Evolutionary conservation across 208 protist genomes (phyloP).

Genomic region (Blastocrithidia nonstop): DNA sequence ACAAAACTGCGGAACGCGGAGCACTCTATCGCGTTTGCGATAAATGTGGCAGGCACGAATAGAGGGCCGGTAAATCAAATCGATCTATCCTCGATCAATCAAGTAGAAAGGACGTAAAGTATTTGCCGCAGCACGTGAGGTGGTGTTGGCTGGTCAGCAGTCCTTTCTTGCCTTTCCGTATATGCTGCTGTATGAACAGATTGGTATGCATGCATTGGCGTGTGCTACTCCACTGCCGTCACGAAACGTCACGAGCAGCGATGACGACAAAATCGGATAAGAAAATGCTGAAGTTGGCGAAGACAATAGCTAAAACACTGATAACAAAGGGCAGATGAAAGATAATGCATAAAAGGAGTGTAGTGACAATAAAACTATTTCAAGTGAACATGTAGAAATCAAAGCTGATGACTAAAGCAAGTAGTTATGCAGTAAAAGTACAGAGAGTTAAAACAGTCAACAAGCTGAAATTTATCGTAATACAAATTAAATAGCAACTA

Average conservation of each 20-base stretch:
- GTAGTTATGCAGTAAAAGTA: too few species aligned
- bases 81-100: constrained; percentile 14
- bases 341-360: background rate
- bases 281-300: background rate
- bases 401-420: too few species aligned
- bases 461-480: too few species aligned
- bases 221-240: constrained; percentile 6
- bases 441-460: too few species aligned
- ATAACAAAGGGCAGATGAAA: background rate
- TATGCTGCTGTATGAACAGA: constrained; percentile 40
- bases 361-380: too few species aligned
- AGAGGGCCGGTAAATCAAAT: constrained; percentile 5
- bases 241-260: constrained; percentile 6
- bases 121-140: constrained; percentile 26
- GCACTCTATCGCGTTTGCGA: too few species aligned
- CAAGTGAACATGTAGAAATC: too few species aligned
- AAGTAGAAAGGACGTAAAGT: constrained; percentile 15
- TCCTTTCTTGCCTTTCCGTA: constrained; percentile 57
- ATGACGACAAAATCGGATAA: constrained; percentile 7
- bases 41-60: too few species aligned
- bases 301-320: too few species aligned
- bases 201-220: constrained; percentile 18
- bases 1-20: too few species aligned
- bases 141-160: constrained; percentile 40
- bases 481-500: too few species aligned